phyloP scores from a whole-genome alignment of 345 rosid species.

The Eucalyptus sideroxylon region DNA sequence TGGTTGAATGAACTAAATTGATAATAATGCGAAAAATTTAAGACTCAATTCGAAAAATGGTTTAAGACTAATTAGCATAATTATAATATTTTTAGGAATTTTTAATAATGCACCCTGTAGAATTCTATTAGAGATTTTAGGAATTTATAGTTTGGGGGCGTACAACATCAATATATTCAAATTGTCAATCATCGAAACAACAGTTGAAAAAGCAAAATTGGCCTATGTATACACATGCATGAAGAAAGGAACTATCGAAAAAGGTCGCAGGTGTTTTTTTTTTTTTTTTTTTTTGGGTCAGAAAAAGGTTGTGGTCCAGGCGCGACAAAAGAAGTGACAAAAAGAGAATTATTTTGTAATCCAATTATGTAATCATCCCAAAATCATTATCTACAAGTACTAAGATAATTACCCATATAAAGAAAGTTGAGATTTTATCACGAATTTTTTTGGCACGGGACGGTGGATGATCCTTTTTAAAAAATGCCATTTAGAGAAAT shows the following conservation, averaged over 20 bases:
- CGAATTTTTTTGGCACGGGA: neutral
- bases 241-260: neutral
- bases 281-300: too few relatives aligned
- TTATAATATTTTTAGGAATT: too few relatives aligned
- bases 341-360: neutral
- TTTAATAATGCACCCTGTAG: neutral
- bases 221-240: neutral
- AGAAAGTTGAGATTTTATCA: neutral
- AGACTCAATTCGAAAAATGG: too few relatives aligned
- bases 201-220: neutral
- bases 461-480: neutral
- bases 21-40: too few relatives aligned
- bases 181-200: neutral
- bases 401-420: neutral
- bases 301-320: neutral
- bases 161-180: neutral
- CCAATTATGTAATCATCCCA: neutral
- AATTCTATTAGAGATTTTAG: neutral
- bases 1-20: accelerated
- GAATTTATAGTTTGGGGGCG: neutral
- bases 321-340: neutral
- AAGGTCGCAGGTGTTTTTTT: neutral
- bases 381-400: neutral
- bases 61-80: neutral
- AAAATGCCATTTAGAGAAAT: neutral